Evolutionary conservation across 2,329 filamentous ascomycete genomes (phyloP).

Genomic region (Cordyceps fumosorosea): DNA sequence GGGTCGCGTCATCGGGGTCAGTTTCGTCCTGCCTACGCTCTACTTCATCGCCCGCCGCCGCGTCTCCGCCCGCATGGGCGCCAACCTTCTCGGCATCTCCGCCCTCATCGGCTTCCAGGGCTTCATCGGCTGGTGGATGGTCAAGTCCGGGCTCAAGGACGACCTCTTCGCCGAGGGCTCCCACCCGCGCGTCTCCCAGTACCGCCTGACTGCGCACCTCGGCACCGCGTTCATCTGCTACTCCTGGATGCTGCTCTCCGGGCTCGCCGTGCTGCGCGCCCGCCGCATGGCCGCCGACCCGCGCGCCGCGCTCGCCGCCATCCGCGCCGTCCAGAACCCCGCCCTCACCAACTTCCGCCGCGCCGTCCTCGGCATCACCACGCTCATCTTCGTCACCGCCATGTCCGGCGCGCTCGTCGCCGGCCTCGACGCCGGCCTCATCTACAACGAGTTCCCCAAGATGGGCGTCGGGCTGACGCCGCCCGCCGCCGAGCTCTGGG

Average conservation of each 20-base stretch:
- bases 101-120: constrained; percentile 91
- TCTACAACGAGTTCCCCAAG: constrained; percentile 97
- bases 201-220: constrained; percentile 83
- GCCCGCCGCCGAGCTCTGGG: constrained; percentile 75
- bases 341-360: constrained; percentile 67
- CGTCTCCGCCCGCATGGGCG: constrained; percentile 72
- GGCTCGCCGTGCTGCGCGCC: constrained; percentile 74
- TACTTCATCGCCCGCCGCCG: constrained; percentile 80
- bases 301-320: constrained; percentile 49
- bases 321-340: constrained; percentile 58
- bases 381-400: constrained; percentile 79
- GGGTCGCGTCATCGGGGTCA: constrained; percentile 85
- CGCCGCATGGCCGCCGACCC: constrained; percentile 65
- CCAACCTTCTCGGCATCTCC: constrained; percentile 74
- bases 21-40: constrained; percentile 78
- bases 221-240: constrained; percentile 90
- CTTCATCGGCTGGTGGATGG: constrained; percentile 99
- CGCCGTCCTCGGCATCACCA: constrained; percentile 62
- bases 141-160: constrained; percentile 90
- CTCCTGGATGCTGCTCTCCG: constrained; percentile 87
- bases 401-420: constrained; percentile 93
- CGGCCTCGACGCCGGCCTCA: constrained; percentile 89
- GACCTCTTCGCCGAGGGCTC: constrained; percentile 88
- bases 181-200: constrained; percentile 90
- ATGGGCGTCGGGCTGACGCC: constrained; percentile 85